These are phyloP conservation scores for Komagataella mondaviorum DNA, from an alignment of 805 yeast species.

Conservation along the genomic window DNA sequence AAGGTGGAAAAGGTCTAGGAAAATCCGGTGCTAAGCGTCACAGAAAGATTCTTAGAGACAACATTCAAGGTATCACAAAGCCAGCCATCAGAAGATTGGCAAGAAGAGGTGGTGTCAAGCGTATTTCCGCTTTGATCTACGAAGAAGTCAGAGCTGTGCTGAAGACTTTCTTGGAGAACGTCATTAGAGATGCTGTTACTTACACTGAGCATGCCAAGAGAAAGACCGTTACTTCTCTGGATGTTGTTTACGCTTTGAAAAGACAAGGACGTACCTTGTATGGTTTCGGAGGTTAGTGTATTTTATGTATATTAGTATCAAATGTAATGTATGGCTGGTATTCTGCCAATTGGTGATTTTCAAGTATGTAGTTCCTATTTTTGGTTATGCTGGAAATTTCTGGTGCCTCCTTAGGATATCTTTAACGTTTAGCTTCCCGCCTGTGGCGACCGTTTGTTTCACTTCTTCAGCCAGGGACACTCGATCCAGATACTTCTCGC, in stretches of 20 bases:
- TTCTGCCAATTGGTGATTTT: not conserved
- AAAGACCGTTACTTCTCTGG: slow-evolving; percentile 98
- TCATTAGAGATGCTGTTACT: slow-evolving; percentile 98
- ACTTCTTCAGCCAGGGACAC: slow-evolving; percentile 16
- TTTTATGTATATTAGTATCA: not conserved
- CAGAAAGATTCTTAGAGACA: slow-evolving; percentile 98
- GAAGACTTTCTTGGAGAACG: slow-evolving; percentile 91
- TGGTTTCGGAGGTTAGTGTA: slow-evolving; percentile 93
- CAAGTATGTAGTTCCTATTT: not conserved
- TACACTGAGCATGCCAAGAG: slow-evolving; percentile 99
- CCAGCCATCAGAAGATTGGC: slow-evolving; percentile 99
- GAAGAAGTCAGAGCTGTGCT: slow-evolving; percentile 98
- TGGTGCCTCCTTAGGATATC: slow-evolving; percentile 6
- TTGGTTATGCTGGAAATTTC: not conserved
- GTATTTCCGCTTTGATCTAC: slow-evolving; percentile 97
- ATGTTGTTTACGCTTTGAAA: slow-evolving; percentile 98
- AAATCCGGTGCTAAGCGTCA: slow-evolving; percentile 99
- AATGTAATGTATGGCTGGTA: not conserved
- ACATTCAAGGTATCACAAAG: slow-evolving; percentile 99
- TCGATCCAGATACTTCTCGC: slow-evolving; percentile 10
- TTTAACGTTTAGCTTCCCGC: slow-evolving; percentile 13
- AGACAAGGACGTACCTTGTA: slow-evolving; percentile 99
- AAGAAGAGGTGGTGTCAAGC: slow-evolving; percentile 99
- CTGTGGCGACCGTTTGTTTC: not conserved
- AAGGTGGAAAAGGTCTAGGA: slow-evolving; percentile 99